Percentiles rank a stretch among this genome's conserved stretches.
Evolutionary conservation across 768 basidiomycete species (phyloP).

Genomic region (Candolleomyces eurysporus): DNA sequence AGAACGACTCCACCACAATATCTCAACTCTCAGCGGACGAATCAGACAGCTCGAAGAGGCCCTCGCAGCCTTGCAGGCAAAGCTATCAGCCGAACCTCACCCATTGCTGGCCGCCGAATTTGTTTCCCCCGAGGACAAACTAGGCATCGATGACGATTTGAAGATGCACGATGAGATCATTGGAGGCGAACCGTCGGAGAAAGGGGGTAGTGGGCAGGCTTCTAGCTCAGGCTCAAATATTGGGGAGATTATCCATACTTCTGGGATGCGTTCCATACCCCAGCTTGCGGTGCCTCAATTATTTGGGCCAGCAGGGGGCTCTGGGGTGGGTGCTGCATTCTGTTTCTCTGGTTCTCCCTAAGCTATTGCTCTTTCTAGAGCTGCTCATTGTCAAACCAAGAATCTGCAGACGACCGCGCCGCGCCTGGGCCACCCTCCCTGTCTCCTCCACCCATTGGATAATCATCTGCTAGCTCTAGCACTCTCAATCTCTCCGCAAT

Average conservation of each 20-base stretch:
- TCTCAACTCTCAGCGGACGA: conserved; percentile 49
- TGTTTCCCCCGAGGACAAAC: conserved; percentile 30
- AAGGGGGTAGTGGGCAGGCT: conserved; percentile 5
- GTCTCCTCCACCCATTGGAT: conserved; percentile 22
- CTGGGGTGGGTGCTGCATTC: conserved; percentile 48
- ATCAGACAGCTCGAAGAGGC: conserved; percentile 65
- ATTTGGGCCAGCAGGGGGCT: conserved; percentile 66
- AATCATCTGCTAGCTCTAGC: conserved; percentile 18
- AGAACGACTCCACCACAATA: conserved; percentile 60
- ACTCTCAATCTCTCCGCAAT: conserved; percentile 17
- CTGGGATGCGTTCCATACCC: conserved; percentile 59
- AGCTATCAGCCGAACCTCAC: conserved; percentile 52
- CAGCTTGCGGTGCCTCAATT: conserved; percentile 61
- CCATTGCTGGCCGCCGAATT: conserved; percentile 59
- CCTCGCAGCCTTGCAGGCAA: conserved; percentile 46
- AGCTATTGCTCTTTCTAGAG: conserved; percentile 6
- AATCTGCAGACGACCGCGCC: conserved; percentile 5
- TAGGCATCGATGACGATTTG: conserved; percentile 25
- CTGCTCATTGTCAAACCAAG: conserved; percentile 16
- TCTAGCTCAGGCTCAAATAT: conserved; percentile 10
- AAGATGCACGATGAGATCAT: conserved; percentile 16
- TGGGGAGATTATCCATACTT: conserved; percentile 50
- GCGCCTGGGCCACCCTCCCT: conserved; percentile 4
- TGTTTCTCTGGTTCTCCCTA: neutral
- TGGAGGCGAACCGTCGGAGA: neutral